Percentiles rank a stretch among this genome's conserved stretches.
phyloP scores from a whole-genome alignment of 257 asterid species.

The Forsythia viridissima region DNA sequence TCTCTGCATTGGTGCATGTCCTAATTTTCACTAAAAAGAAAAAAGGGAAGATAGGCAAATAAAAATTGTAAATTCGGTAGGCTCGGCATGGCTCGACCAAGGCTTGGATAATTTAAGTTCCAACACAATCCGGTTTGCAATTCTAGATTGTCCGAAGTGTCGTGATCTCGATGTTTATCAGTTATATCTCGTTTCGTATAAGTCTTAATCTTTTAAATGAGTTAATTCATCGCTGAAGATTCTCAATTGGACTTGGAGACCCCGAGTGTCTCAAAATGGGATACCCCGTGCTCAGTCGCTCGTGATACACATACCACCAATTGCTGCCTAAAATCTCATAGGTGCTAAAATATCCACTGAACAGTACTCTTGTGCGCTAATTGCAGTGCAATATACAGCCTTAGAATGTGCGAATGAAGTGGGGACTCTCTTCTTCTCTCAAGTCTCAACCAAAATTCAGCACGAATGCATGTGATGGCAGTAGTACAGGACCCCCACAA shows the following conservation, averaged over 20 bases:
- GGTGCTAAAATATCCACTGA: no score
- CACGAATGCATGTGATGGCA: conserved; percentile 39
- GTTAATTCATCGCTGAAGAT: background rate
- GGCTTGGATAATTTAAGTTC: background rate
- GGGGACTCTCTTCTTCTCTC: conserved; percentile 13
- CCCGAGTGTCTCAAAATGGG: no score
- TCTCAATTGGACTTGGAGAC: background rate
- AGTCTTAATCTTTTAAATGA: background rate
- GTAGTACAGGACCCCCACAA: conserved; percentile 19
- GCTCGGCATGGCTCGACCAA: no score
- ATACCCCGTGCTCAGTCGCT: no score
- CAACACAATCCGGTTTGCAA: background rate
- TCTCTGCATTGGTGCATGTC: no score
- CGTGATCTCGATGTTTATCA: background rate
- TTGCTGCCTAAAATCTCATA: no score
- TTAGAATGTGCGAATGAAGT: conserved; percentile 33
- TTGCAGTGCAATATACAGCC: conserved; percentile 13
- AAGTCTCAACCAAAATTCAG: background rate
- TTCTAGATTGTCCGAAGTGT: conserved; percentile 20
- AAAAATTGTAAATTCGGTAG: no score
- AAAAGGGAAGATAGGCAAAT: no score
- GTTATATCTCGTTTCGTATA: conserved; percentile 2
- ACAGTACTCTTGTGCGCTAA: no score
- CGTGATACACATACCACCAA: no score
- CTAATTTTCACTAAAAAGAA: no score